Evolutionary conservation across 1,284 basidiomycete species (phyloP), one percentile per base, ranked within the genome.

Genomic region (Filobasidium uniguttulatum): DNA sequence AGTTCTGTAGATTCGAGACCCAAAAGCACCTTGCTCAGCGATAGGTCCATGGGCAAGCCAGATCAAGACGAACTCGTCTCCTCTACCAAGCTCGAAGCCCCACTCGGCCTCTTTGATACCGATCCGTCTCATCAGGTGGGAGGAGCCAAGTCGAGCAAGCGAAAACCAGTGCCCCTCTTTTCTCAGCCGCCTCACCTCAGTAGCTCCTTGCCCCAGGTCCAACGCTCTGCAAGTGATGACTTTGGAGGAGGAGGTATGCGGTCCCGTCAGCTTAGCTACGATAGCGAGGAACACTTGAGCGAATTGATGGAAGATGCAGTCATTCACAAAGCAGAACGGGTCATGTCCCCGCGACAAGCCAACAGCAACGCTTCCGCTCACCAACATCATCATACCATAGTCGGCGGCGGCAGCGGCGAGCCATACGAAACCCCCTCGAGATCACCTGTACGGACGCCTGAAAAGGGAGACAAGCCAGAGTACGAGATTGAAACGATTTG

Each of bases 401-500:
- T n/a, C n/a, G n/a, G n/a, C n/a, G n/a, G n/a, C n/a, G n/a, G n/a
- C n/a, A n/a, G n/a, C n/a, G n/a, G n/a, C n/a, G n/a, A n/a, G n/a
- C n/a, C n/a, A n/a, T n/a, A n/a, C n/a, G 44, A 9, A 20, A 46
- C 31, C 9, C 29, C 28, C 10, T 26, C 31, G 9, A 14, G 15
- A 3, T 46, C 44, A 3, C 28, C 44, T 29, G 22, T 26, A 15
- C 10, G n/a, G 3, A 17, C 34, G 29, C 44, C 44, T 3, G 19
- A 12, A 20, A 34, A 30, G 30, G 31, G 22, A 31, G 9, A 3
- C 29, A 29, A 43, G 40, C n/a, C 15, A 23, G 40, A 43, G 22
- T 46, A n/a, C n/a, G 17, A 46, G 29, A 30, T 46, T n/a, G 44
- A 46, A 25, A 34, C 31, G 29, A 30, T 46, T 22, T 46, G 44